phyloP scores from a whole-genome alignment of 225 moss, liverwort and hornwort species.

The Thuidium tamariscinum region DNA sequence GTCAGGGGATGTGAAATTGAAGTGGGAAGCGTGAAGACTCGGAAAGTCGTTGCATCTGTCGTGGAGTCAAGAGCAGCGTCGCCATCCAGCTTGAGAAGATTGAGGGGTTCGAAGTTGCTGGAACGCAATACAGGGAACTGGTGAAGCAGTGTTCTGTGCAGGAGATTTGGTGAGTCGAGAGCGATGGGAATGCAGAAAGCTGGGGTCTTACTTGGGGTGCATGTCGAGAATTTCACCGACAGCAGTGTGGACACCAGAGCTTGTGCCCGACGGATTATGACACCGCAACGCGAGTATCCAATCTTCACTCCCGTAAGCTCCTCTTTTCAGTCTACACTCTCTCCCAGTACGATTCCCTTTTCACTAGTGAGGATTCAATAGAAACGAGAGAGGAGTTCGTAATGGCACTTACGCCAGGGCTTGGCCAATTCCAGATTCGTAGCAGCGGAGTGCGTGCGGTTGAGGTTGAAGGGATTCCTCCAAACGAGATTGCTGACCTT shows the following conservation, averaged over 20 bases:
- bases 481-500: neutral
- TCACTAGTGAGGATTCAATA: neutral
- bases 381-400: neutral
- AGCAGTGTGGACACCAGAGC: neutral
- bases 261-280: conserved; percentile 13
- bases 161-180: neutral
- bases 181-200: conserved; percentile 17
- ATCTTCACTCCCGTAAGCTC: conserved; percentile 50
- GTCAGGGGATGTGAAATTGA: neutral
- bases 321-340: neutral
- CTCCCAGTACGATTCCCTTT: neutral
- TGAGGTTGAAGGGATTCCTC: neutral
- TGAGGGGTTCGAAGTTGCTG: neutral
- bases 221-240: conserved; percentile 1
- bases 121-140: neutral
- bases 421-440: neutral
- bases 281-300: conserved; percentile 31
- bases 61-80: neutral
- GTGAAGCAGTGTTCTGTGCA: neutral
- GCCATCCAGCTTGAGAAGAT: neutral
- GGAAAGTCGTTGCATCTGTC: neutral
- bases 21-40: neutral
- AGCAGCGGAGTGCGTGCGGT: neutral
- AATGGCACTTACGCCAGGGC: neutral
- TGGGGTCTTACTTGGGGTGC: conserved; percentile 17